Evolutionary conservation across 1,284 basidiomycete genomes (phyloP).

Genomic region (Heliocybe sulcata): DNA sequence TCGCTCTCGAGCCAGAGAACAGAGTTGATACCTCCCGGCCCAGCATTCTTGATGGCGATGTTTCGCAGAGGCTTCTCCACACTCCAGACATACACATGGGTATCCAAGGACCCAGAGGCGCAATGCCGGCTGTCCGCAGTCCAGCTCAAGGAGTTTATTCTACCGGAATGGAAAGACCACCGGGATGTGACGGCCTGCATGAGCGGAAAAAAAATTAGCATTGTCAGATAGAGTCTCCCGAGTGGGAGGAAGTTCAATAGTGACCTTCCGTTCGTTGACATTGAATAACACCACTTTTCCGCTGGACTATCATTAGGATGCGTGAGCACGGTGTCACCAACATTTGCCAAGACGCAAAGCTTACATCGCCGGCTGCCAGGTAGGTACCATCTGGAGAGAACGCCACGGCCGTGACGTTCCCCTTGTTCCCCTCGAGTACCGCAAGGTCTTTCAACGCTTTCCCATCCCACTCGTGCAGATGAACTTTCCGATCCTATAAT

Average conservation of each 20-base stretch:
- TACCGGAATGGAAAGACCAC: constrained; percentile 88
- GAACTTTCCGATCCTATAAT: constrained; percentile 67
- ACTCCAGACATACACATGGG: constrained; percentile 88
- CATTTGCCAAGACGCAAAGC: constrained; percentile 15
- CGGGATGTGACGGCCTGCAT: constrained; percentile 54
- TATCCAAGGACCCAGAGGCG: constrained; percentile 87
- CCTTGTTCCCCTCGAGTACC: constrained; percentile 66
- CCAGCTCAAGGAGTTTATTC: constrained; percentile 78
- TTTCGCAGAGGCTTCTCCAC: constrained; percentile 73
- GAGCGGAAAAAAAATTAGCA: neutral
- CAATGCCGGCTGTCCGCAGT: constrained; percentile 69
- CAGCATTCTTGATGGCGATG: constrained; percentile 81
- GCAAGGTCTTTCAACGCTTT: constrained; percentile 45
- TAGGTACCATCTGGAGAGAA: constrained; percentile 76
- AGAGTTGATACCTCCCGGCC: constrained; percentile 73
- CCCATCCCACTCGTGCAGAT: constrained; percentile 67
- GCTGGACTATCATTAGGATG: constrained; percentile 40
- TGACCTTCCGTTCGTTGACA: constrained; percentile 54
- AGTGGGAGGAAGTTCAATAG: neutral
- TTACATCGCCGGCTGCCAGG: constrained; percentile 79
- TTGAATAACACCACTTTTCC: constrained; percentile 82
- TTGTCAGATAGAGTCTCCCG: neutral
- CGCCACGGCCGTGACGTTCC: constrained; percentile 68
- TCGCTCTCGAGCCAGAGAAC: constrained; percentile 69
- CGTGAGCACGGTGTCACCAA: neutral